Evolutionary conservation across 2,329 filamentous ascomycete species (phyloP).

Genomic region (Aspergillus awamori): DNA sequence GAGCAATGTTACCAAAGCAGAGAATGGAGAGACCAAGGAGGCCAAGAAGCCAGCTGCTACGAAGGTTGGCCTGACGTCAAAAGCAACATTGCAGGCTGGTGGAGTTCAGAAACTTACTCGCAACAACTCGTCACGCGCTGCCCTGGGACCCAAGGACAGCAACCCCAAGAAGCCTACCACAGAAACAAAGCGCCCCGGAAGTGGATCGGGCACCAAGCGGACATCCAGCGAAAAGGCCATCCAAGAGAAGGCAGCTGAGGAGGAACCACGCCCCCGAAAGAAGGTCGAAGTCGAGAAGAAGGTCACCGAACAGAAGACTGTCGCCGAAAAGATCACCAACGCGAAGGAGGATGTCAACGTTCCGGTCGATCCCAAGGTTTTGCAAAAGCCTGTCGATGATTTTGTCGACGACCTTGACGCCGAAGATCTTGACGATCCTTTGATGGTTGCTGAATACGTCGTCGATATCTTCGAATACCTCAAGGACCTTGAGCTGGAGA

Average conservation of each 20-base stretch:
- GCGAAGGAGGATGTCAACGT: conserved; percentile 31
- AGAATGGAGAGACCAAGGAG: conserved; percentile 62
- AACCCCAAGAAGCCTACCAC: conserved; percentile 62
- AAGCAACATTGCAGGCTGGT: conserved; percentile 74
- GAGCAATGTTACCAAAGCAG: conserved; percentile 82
- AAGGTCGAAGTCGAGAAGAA: conserved; percentile 62
- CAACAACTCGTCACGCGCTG: conserved; percentile 63
- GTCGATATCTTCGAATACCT: conserved; percentile 97
- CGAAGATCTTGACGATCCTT: conserved; percentile 88
- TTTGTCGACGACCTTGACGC: conserved; percentile 67
- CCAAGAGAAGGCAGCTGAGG: conserved; percentile 61
- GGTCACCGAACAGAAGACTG: conserved; percentile 22
- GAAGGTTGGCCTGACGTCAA: conserved; percentile 73
- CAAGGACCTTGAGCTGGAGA: conserved; percentile 77
- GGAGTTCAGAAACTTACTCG: conserved; percentile 74
- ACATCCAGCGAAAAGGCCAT: conserved; percentile 56
- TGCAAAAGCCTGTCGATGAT: conserved; percentile 45
- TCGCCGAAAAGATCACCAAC: conserved; percentile 36
- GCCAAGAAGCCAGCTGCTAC: conserved; percentile 71
- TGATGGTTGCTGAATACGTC: conserved; percentile 98
- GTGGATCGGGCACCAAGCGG: conserved; percentile 77
- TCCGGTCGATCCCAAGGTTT: conserved; percentile 39
- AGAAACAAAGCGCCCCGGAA: conserved; percentile 72
- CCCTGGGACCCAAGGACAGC: conserved; percentile 66
- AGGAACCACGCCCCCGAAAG: conserved; percentile 67